Conservation (phyloP, 2,329 filamentous ascomycete species). For the Lasiodiplodia hormozganensis region DNA sequence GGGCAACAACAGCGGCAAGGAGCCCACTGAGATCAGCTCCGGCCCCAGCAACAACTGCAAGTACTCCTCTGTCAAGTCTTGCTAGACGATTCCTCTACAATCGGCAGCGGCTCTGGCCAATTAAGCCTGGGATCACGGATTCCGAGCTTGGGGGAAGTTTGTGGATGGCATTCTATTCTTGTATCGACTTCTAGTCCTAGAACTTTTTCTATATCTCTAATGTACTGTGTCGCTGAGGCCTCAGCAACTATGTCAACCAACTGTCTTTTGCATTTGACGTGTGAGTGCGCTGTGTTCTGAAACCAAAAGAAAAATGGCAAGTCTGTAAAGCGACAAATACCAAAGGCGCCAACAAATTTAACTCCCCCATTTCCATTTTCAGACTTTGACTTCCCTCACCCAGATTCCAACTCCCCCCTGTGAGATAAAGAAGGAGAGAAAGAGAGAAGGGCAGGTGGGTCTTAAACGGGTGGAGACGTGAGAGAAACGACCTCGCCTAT, state of each 20-base stretch:
- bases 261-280: not conserved
- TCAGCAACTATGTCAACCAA: not conserved
- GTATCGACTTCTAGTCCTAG: slow-evolving; percentile 24
- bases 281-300: not conserved
- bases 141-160: not conserved
- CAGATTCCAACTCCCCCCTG: no score
- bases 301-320: not conserved
- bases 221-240: slow-evolving; percentile 11
- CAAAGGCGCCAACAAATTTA: no score
- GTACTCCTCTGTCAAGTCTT: slow-evolving; percentile 9
- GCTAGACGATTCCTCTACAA: not conserved
- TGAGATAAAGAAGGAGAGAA: no score
- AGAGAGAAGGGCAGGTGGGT: no score
- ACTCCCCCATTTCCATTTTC: no score
- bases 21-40: slow-evolving; percentile 32
- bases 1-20: slow-evolving; percentile 59
- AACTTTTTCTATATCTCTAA: slow-evolving; percentile 13
- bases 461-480: no score
- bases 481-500: no score
- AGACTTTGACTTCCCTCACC: no score
- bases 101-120: not conserved
- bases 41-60: slow-evolving; percentile 18
- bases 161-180: slow-evolving; percentile 24
- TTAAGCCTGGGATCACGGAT: not conserved
- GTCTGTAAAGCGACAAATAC: not conserved